Evolutionary conservation across 2,329 filamentous ascomycete genomes (phyloP).

Genomic region (Exophiala oligosperma): DNA sequence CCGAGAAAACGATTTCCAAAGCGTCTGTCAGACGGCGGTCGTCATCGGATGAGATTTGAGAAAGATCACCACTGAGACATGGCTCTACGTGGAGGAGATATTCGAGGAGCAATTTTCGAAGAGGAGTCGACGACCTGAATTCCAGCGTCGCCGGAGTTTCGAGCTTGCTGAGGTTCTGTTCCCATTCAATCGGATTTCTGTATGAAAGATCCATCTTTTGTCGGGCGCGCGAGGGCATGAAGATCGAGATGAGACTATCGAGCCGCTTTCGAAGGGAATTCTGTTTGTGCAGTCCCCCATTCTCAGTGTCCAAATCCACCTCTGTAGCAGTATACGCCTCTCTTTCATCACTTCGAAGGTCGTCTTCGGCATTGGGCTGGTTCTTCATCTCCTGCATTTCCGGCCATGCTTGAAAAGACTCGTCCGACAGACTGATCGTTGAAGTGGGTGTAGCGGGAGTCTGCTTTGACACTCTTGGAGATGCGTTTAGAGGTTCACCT

Average conservation of each 20-base stretch:
- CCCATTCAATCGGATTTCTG: slow-evolving; percentile 13
- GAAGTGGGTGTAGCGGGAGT: not conserved
- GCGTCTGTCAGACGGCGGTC: slow-evolving; percentile 29
- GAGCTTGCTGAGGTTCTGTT: not conserved
- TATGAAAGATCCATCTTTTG: slow-evolving; percentile 19
- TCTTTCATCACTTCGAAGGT: not conserved
- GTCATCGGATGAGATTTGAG: not conserved
- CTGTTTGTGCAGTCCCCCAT: not conserved
- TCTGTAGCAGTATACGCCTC: slow-evolving; percentile 5
- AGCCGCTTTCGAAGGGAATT: slow-evolving; percentile 1
- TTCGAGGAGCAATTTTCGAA: slow-evolving; percentile 39
- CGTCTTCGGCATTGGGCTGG: not conserved
- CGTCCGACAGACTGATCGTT: not conserved
- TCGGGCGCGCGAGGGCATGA: slow-evolving; percentile 15
- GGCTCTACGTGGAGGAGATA: slow-evolving; percentile 40
- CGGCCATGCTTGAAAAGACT: not conserved
- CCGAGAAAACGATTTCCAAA: slow-evolving; percentile 37
- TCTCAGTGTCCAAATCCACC: not conserved
- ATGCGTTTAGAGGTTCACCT: not conserved
- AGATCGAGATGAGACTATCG: slow-evolving; percentile 10
- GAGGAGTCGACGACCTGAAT: slow-evolving; percentile 22
- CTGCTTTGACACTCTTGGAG: not conserved
- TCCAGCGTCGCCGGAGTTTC: slow-evolving; percentile 23
- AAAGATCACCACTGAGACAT: slow-evolving; percentile 19
- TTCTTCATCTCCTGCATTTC: not conserved